Conservation (phyloP, 2,329 filamentous ascomycete species). For the Trichophyton schoenleinii region DNA sequence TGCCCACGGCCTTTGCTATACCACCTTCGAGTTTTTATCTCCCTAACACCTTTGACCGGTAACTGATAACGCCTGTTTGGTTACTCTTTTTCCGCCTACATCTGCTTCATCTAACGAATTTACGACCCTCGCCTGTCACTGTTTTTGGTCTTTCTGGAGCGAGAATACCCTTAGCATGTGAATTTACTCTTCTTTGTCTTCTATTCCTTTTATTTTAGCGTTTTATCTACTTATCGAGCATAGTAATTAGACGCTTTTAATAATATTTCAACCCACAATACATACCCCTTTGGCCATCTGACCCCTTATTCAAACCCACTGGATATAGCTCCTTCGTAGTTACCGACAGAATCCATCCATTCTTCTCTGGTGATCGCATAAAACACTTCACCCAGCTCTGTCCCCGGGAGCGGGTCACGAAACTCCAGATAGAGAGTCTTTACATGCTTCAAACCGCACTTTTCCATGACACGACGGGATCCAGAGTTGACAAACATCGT, state of each 20-base stretch:
- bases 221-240: background rate
- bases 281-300: background rate
- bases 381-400: conserved; percentile 7
- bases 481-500: conserved; percentile 7
- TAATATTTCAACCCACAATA: background rate
- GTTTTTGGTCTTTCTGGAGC: conserved; percentile 6
- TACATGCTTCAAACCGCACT: conserved; percentile 6
- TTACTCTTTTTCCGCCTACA: background rate
- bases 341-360: background rate
- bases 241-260: background rate
- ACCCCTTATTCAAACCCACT: no score
- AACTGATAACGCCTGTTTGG: background rate
- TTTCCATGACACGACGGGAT: conserved; percentile 7
- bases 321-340: background rate
- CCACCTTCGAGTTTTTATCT: background rate
- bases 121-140: conserved; percentile 7
- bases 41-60: background rate
- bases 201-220: background rate
- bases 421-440: conserved; percentile 5
- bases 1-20: no score
- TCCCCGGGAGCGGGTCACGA: conserved; percentile 6
- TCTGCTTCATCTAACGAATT: conserved; percentile 12
- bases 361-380: conserved; percentile 6
- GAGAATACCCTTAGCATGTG: conserved; percentile 8
- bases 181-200: background rate